Percentiles rank a stretch among this genome's conserved stretches.
Evolutionary conservation across 768 basidiomycete genomes (phyloP).

Genomic region (Mrakia gelida): DNA sequence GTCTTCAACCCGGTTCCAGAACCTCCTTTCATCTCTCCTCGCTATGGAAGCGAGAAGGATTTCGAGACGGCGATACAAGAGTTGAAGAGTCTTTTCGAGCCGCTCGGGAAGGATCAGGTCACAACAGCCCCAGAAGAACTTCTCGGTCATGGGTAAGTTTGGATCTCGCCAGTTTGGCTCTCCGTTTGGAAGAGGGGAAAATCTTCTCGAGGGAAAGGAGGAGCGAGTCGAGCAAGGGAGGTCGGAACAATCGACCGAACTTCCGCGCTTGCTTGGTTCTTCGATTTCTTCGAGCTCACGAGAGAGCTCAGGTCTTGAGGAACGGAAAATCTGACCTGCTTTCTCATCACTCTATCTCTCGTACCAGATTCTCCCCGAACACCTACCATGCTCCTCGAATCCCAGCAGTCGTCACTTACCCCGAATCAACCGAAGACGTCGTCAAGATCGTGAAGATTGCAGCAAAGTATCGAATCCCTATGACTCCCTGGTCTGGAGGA

Average conservation of each 20-base stretch:
- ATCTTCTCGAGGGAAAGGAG: not conserved
- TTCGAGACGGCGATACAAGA: slow-evolving; percentile 56
- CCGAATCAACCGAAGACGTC: slow-evolving; percentile 71
- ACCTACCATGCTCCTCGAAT: slow-evolving; percentile 52
- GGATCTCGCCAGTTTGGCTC: not conserved
- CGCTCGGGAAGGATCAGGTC: slow-evolving; percentile 54
- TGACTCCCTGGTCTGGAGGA: slow-evolving; percentile 77
- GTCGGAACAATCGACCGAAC: not conserved
- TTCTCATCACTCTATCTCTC: not conserved
- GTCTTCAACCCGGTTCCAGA: slow-evolving; percentile 28
- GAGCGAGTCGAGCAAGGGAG: not conserved
- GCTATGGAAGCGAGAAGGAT: slow-evolving; percentile 52
- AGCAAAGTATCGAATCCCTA: slow-evolving; percentile 59
- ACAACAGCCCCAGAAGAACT: slow-evolving; percentile 38
- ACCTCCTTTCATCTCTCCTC: slow-evolving; percentile 27
- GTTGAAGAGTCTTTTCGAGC: slow-evolving; percentile 48
- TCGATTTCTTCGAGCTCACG: not conserved
- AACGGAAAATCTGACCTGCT: too few species aligned
- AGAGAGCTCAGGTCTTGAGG: not conserved
- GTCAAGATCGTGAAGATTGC: slow-evolving; percentile 66
- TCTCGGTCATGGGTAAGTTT: slow-evolving; percentile 57
- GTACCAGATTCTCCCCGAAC: slow-evolving; percentile 48
- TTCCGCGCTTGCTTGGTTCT: not conserved
- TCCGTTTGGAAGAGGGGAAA: not conserved
- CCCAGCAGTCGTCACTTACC: slow-evolving; percentile 60